Percentiles rank a stretch among this genome's conserved stretches.
These are phyloP conservation scores for Curvularia eragrostidis DNA, from an alignment of 2,329 filamentous ascomycete genomes.

Conservation along the genomic window DNA sequence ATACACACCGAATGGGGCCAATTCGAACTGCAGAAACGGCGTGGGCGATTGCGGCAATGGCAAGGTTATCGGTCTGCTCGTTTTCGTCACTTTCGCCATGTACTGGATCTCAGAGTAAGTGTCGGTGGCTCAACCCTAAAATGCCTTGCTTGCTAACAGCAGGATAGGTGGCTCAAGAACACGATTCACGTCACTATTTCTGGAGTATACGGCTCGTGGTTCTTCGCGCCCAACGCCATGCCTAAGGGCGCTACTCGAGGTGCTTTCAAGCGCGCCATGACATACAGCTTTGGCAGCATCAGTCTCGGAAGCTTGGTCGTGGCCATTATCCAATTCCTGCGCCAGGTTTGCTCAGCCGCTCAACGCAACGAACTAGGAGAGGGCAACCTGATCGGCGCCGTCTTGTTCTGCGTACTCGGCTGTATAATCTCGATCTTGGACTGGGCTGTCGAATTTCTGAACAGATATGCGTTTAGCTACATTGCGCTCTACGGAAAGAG, in stretches of 20 bases:
- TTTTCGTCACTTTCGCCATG: constrained; percentile 87
- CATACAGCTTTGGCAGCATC: constrained; percentile 92
- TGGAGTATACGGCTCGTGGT: constrained; percentile 92
- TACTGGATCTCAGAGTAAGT: constrained; percentile 85
- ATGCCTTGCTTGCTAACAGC: constrained; percentile 57
- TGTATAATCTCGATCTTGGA: constrained; percentile 80
- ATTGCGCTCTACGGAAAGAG: constrained; percentile 92
- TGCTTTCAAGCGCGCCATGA: constrained; percentile 80
- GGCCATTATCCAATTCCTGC: constrained; percentile 83
- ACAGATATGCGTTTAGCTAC: constrained; percentile 90
- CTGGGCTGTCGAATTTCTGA: constrained; percentile 88
- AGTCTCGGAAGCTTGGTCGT: constrained; percentile 84
- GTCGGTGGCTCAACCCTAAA: too few species aligned
- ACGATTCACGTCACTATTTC: constrained; percentile 87
- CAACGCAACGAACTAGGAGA: constrained; percentile 67
- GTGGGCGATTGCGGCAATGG: constrained; percentile 72
- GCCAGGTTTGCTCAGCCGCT: constrained; percentile 82
- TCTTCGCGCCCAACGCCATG: constrained; percentile 75
- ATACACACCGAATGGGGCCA: constrained; percentile 70
- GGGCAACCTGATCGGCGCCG: constrained; percentile 71
- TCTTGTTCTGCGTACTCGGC: constrained; percentile 75
- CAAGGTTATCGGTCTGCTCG: constrained; percentile 83
- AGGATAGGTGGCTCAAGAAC: constrained; percentile 76
- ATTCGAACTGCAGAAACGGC: constrained; percentile 61
- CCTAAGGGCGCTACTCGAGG: constrained; percentile 81